phyloP scores from a whole-genome alignment of 495 filamentous ascomycete genomes.

The Penicillium daleae region DNA sequence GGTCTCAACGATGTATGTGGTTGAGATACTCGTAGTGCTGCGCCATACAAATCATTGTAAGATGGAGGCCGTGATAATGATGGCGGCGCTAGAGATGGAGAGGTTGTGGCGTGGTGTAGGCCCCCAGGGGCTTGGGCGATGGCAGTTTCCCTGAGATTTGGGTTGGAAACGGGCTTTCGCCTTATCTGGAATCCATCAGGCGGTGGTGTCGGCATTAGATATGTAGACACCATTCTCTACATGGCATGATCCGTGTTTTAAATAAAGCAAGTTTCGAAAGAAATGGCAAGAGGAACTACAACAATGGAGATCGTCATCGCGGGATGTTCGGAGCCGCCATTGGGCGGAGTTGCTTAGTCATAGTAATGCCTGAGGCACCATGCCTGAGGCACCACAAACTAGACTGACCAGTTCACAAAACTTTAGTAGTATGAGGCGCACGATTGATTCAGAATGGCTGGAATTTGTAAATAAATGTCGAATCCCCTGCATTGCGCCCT shows the following conservation, averaged over 20 bases:
- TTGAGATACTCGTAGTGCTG: slow-evolving; percentile 1
- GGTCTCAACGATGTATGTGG: slow-evolving; percentile 12
- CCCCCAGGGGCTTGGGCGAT: slow-evolving; percentile 16
- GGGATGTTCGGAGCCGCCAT: slow-evolving; percentile 2
- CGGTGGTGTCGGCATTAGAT: slow-evolving; percentile 19
- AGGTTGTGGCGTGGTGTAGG: slow-evolving; percentile 14
- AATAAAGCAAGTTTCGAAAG: not conserved
- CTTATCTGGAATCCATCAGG: slow-evolving; percentile 24
- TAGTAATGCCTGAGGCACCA: not conserved
- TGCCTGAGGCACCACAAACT: not conserved
- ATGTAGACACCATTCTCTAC: slow-evolving; percentile 22
- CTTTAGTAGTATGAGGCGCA: no score
- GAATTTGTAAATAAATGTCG: not conserved
- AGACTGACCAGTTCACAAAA: not conserved
- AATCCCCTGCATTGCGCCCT: not conserved
- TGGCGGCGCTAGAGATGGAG: slow-evolving; percentile 17
- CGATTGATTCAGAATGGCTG: no score
- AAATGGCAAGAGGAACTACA: not conserved
- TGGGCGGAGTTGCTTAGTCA: not conserved
- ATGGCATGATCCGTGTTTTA: not conserved
- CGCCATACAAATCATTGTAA: slow-evolving; percentile 29
- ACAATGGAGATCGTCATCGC: slow-evolving; percentile 2
- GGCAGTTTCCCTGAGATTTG: slow-evolving; percentile 30
- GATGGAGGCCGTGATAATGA: slow-evolving; percentile 26
- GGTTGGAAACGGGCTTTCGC: slow-evolving; percentile 35